Evolutionary conservation across 202 grass and related monocot species (phyloP), one percentile per base, ranked within the genome.

Genomic region (Panicum hallii): DNA sequence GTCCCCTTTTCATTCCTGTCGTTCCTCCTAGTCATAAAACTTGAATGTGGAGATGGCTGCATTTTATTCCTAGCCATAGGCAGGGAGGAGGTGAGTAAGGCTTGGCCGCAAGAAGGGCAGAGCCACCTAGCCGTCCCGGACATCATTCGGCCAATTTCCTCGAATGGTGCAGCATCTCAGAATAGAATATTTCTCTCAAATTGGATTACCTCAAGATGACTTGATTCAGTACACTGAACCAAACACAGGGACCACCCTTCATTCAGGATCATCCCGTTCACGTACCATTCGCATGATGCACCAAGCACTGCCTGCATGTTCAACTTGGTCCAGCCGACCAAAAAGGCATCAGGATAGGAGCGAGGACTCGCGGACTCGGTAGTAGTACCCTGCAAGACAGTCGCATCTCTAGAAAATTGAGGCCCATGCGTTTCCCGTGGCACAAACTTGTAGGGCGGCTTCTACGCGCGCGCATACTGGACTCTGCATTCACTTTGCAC

Each of bases 401-500:
- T 60, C 0, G 49, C 78, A 40, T 40, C 42, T 17, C 12, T 26
- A 36, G 40, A 58, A 61, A 28, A 32, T 6, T 16, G 36, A 38
- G 34, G 34, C 19, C 28, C 45, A 0, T 61, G 75, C 47, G 82
- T 46, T 67, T 11, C 7, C 41, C 53, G 2, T 66, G 30, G 23
- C 74, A 57, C 12, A 53, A 44, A 67, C 41, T 28, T 9, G 62
- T 45, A 61, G 7, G 22, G 22, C 6, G 17, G 74, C 65, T 50
- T 50, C 63, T 38, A 4, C 26, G 26, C 26, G 26, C 26, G 26
- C 26, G 26, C 26, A 2, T 32, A 19, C 52, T 15, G 49, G 49
- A 52, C n/a, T 43, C 38, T 65, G 34, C 77, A 5, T 74, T 74
- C 74, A 48, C 9, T 19, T 5, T 74, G 67, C 58, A 80, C 48